Conservation (phyloP, 2,329 filamentous ascomycete genomes). For the Neofusicoccum laricinum region DNA sequence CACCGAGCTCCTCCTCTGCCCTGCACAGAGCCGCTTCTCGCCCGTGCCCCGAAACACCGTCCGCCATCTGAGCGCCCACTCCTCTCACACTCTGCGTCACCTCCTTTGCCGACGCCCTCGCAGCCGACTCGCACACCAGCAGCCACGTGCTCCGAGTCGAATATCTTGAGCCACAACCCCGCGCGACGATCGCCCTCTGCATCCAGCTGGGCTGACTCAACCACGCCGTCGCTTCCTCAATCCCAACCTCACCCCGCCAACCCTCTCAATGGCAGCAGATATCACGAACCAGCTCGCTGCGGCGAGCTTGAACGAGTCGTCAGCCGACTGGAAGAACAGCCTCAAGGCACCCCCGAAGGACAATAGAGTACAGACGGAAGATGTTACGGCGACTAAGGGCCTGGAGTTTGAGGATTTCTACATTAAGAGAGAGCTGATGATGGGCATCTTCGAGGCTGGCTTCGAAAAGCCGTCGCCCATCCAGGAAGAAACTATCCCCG, state of each 20-base stretch:
- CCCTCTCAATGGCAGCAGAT: slow-evolving; percentile 43
- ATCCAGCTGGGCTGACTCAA: not conserved
- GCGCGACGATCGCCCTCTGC: not conserved
- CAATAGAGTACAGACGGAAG: slow-evolving; percentile 80
- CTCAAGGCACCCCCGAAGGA: slow-evolving; percentile 73
- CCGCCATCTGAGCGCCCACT: not conserved
- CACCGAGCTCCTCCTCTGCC: not conserved
- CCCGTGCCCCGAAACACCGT: not conserved
- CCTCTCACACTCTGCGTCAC: not conserved
- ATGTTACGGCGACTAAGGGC: slow-evolving; percentile 97
- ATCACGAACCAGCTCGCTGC: slow-evolving; percentile 57
- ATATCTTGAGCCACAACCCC: slow-evolving; percentile 7
- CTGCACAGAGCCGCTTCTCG: not conserved
- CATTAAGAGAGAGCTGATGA: slow-evolving; percentile 90
- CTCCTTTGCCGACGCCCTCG: not conserved
- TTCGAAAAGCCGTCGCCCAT: slow-evolving; percentile 99
- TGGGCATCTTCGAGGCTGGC: slow-evolving; percentile 98
- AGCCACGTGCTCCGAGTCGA: slow-evolving; percentile 2
- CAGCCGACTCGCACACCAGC: slow-evolving; percentile 1
- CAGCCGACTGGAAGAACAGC: slow-evolving; percentile 70
- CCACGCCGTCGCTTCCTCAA: not conserved
- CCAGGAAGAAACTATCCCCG: slow-evolving; percentile 98
- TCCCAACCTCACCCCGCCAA: not conserved
- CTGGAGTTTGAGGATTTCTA: slow-evolving; percentile 97
- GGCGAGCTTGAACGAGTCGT: slow-evolving; percentile 49